These are phyloP conservation scores for Fusarium sp. DNA, from an alignment of 2,329 filamentous ascomycete genomes.

Conservation along the genomic window DNA sequence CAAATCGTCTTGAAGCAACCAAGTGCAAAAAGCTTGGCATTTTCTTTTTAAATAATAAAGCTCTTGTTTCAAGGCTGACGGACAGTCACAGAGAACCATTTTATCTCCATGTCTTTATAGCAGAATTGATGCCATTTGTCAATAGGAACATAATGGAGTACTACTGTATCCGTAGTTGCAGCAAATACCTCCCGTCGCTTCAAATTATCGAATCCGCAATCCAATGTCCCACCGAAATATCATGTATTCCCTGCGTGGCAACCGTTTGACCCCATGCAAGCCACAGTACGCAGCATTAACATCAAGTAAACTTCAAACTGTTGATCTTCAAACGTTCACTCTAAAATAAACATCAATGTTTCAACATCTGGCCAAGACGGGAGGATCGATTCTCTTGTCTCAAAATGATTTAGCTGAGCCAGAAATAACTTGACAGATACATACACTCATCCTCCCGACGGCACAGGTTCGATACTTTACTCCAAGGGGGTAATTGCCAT, in stretches of 20 bases:
- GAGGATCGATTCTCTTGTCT: conserved; percentile 6
- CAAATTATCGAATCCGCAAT: conserved; percentile 23
- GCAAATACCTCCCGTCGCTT: not conserved
- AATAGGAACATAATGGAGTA: not conserved
- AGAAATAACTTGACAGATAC: conserved; percentile 1
- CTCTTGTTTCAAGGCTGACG: not conserved
- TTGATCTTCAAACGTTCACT: not conserved
- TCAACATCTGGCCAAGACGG: conserved; percentile 6
- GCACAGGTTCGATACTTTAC: conserved; percentile 11
- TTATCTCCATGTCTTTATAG: not conserved
- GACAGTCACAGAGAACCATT: not conserved
- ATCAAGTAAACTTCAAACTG: not conserved
- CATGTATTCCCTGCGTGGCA: conserved; percentile 1
- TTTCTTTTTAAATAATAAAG: not conserved
- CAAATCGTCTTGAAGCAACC: not conserved
- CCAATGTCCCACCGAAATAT: conserved; percentile 18
- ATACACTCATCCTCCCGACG: conserved; percentile 1
- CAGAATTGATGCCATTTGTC: not conserved
- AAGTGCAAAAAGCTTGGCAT: conserved; percentile 1
- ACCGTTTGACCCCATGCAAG: conserved; percentile 1
- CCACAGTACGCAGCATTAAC: not conserved
- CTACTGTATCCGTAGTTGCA: not conserved
- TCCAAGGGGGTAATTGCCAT: not conserved
- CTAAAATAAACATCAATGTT: not conserved
- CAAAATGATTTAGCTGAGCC: conserved; percentile 9